Evolutionary conservation across 1,284 basidiomycete genomes (phyloP).

Genomic region (Schizophyllum commune): DNA sequence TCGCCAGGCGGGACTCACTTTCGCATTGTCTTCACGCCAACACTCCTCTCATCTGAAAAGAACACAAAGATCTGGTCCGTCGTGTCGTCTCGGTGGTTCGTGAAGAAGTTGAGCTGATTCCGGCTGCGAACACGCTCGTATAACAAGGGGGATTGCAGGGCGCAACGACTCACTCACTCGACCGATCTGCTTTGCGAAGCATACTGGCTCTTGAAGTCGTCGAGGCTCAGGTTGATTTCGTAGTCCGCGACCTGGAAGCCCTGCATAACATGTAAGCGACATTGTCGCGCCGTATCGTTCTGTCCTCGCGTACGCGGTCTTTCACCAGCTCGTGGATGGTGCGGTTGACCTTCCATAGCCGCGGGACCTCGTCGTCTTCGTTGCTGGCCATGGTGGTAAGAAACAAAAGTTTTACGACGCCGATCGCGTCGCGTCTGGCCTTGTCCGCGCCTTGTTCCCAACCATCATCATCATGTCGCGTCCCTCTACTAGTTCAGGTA

Average conservation of each 20-base stretch:
- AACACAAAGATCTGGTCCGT: slow-evolving; percentile 88
- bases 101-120: slow-evolving; percentile 82
- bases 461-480: not conserved
- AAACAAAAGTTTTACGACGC: slow-evolving; percentile 16
- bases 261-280: slow-evolving; percentile 28
- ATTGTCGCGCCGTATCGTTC: not conserved
- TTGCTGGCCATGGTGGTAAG: slow-evolving; percentile 36
- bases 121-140: slow-evolving; percentile 46
- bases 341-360: slow-evolving; percentile 93
- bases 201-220: slow-evolving; percentile 63
- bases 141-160: slow-evolving; percentile 3
- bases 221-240: slow-evolving; percentile 82
- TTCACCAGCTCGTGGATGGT: slow-evolving; percentile 96
- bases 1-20: too few species aligned
- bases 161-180: slow-evolving; percentile 39
- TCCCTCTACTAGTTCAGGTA: not conserved
- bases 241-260: slow-evolving; percentile 88
- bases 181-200: slow-evolving; percentile 52
- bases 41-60: slow-evolving; percentile 89
- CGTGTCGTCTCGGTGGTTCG: slow-evolving; percentile 60
- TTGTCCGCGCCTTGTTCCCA: not conserved
- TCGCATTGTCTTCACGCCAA: slow-evolving; percentile 93
- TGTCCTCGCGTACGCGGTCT: slow-evolving; percentile 62
- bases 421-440: not conserved
- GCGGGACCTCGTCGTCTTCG: slow-evolving; percentile 69